phyloP scores from a whole-genome alignment of 116 monocot genomes.

The Cymodocea nodosa region DNA sequence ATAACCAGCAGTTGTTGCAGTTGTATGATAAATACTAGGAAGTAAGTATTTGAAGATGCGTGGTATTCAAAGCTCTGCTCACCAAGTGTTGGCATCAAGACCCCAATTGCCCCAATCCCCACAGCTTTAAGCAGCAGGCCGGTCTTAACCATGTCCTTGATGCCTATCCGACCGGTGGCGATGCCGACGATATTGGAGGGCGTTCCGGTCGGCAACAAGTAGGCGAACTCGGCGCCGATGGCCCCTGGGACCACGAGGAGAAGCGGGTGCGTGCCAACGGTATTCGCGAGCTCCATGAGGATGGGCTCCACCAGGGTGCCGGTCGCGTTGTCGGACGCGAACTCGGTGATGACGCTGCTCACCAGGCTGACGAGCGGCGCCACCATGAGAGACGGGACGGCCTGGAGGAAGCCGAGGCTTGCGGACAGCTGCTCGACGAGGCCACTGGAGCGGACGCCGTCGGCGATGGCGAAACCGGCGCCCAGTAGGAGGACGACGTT shows the following conservation, averaged over 20 bases:
- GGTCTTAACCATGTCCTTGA: conserved; percentile 65
- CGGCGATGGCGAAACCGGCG: conserved; percentile 84
- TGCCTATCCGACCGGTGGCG: conserved; percentile 47
- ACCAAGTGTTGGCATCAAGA: conserved; percentile 86
- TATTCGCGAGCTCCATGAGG: conserved; percentile 54
- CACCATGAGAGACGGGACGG: conserved; percentile 37
- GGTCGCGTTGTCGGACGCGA: conserved; percentile 79
- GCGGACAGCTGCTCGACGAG: conserved; percentile 53
- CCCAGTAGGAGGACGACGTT: conserved; percentile 79
- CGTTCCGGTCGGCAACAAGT: conserved; percentile 66
- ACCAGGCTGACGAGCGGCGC: conserved; percentile 54
- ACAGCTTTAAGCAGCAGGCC: conserved; percentile 67
- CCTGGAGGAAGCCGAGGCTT: conserved; percentile 45
- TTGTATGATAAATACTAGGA: too few relatives aligned
- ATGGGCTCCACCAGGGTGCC: conserved; percentile 70
- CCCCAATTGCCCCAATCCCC: conserved; percentile 28
- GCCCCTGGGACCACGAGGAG: conserved; percentile 67
- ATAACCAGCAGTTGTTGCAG: too few relatives aligned
- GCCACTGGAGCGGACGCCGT: conserved; percentile 66
- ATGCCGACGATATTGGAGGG: conserved; percentile 83
- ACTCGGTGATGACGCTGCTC: conserved; percentile 65
- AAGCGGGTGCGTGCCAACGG: conserved; percentile 58
- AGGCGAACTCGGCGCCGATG: conserved; percentile 74
- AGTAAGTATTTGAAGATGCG: too few relatives aligned
- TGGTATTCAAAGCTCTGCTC: neutral